Conservation (phyloP, 2,329 filamentous ascomycete genomes). For the Phialocephala subalpina region DNA sequence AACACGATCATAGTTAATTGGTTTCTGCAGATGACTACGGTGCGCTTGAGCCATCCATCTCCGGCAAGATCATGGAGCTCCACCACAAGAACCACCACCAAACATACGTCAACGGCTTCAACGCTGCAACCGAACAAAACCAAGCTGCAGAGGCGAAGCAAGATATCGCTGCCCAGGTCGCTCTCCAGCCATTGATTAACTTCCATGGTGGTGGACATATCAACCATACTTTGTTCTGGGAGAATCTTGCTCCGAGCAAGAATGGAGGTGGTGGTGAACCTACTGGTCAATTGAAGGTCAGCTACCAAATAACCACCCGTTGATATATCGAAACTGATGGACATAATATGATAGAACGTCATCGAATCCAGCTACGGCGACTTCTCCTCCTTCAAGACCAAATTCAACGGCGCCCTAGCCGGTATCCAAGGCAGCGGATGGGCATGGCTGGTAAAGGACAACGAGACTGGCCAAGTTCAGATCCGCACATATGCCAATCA, state of each 20-base stretch:
- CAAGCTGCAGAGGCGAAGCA: slow-evolving; percentile 61
- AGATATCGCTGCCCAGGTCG: slow-evolving; percentile 61
- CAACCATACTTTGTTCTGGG: slow-evolving; percentile 75
- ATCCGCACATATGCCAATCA: slow-evolving; percentile 84
- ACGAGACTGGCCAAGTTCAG: slow-evolving; percentile 60
- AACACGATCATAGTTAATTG: slow-evolving; percentile 10
- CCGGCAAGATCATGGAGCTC: slow-evolving; percentile 93
- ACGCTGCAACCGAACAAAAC: slow-evolving; percentile 78
- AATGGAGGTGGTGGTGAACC: slow-evolving; percentile 70
- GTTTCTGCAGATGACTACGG: slow-evolving; percentile 83
- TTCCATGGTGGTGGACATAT: slow-evolving; percentile 74
- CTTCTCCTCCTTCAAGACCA: slow-evolving; percentile 61
- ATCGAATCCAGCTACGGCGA: slow-evolving; percentile 55
- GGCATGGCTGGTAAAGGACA: slow-evolving; percentile 65
- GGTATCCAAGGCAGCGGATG: slow-evolving; percentile 68
- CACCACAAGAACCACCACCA: slow-evolving; percentile 96
- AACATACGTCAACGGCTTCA: slow-evolving; percentile 91
- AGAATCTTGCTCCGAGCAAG: slow-evolving; percentile 72
- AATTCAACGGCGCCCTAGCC: slow-evolving; percentile 65
- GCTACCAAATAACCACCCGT: too few relatives aligned
- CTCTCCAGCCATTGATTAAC: slow-evolving; percentile 65
- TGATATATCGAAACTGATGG: too few relatives aligned
- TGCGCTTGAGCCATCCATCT: slow-evolving; percentile 86
- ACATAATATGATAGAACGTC: slow-evolving; percentile 36
- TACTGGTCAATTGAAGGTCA: slow-evolving; percentile 53